Conservation (phyloP, 768 basidiomycete species). For the Boletus subcaerulescens region DNA sequence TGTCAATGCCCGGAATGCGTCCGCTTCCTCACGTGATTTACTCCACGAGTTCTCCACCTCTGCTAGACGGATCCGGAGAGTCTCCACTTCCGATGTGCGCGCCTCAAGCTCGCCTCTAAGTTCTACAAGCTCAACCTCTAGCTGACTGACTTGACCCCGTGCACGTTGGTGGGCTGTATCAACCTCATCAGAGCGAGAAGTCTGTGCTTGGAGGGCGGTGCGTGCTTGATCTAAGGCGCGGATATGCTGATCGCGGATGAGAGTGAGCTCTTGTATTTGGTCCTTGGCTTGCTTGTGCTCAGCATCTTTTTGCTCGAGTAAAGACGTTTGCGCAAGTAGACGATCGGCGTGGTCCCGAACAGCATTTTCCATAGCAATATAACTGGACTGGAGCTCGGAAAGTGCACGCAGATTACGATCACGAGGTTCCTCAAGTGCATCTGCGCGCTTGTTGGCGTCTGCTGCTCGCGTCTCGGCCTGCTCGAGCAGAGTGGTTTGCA, state of each 20-base stretch:
- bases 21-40: constrained; percentile 90
- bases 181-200: constrained; percentile 74
- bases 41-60: constrained; percentile 91
- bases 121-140: constrained; percentile 78
- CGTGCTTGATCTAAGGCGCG: constrained; percentile 86
- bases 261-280: constrained; percentile 69
- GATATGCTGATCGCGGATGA: constrained; percentile 79
- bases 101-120: constrained; percentile 80
- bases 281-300: constrained; percentile 63
- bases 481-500: constrained; percentile 74
- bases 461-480: constrained; percentile 76
- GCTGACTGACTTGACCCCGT: constrained; percentile 60
- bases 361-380: constrained; percentile 55
- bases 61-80: constrained; percentile 57
- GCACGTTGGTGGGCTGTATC: constrained; percentile 71
- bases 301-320: constrained; percentile 74
- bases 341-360: constrained; percentile 77
- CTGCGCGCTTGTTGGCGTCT: constrained; percentile 75
- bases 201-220: constrained; percentile 69
- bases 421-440: constrained; percentile 67
- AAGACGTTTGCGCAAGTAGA: constrained; percentile 68
- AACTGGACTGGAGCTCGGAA: constrained; percentile 64
- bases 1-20: constrained; percentile 82
- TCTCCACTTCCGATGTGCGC: constrained; percentile 69
- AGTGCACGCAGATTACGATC: constrained; percentile 61